Percentiles rank a stretch among this genome's conserved stretches.
phyloP scores from a whole-genome alignment of 2,329 filamentous ascomycete species.

The Eurotiales sp. region DNA sequence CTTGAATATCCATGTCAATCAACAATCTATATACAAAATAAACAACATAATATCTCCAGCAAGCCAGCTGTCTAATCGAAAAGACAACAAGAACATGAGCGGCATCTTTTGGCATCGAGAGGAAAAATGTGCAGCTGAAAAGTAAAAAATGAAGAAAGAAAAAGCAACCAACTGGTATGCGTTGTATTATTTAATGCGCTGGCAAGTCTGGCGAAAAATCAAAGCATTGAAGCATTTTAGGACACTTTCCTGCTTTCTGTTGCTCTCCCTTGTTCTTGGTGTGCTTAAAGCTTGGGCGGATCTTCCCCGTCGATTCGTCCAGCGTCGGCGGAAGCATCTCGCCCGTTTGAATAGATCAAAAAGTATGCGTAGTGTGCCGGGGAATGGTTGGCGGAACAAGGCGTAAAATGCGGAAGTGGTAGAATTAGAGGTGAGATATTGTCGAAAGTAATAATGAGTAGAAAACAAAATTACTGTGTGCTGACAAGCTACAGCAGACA shows the following conservation, averaged over 20 bases:
- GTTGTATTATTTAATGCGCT: slow-evolving; percentile 1
- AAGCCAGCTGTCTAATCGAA: slow-evolving; percentile 1
- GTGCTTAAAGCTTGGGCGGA: not conserved
- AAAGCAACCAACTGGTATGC: no score
- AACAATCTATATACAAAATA: slow-evolving; percentile 10
- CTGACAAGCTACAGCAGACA: not conserved
- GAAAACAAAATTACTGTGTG: no score
- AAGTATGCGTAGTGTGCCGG: no score
- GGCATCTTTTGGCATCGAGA: not conserved
- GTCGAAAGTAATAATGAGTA: no score
- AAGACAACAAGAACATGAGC: not conserved
- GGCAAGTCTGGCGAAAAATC: not conserved
- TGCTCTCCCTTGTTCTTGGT: not conserved
- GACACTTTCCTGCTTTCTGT: not conserved
- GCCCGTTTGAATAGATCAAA: no score
- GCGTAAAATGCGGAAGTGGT: no score
- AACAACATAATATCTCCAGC: not conserved
- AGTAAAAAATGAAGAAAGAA: no score
- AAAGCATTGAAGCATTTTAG: no score
- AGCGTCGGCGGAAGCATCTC: no score
- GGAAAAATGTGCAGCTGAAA: not conserved
- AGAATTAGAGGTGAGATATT: no score
- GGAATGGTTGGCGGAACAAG: not conserved
- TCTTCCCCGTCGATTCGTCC: no score
- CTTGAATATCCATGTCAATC: slow-evolving; percentile 1